Percentiles rank a stretch among this genome's conserved stretches.
Conservation (phyloP, 345 rosid species). For the Durio zibethinus region DNA sequence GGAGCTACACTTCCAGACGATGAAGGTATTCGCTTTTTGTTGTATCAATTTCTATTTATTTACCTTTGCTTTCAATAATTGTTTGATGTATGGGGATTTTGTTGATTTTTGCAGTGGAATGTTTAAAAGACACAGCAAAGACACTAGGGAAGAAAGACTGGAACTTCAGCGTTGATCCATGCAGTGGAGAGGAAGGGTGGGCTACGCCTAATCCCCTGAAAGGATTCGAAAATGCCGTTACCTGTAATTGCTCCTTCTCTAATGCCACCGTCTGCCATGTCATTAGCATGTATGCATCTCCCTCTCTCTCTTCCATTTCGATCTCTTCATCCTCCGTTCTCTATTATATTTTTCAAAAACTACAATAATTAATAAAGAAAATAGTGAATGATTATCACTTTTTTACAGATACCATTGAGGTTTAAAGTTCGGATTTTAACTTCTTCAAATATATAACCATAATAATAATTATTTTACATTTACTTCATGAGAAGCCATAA, state of each 20-base stretch:
- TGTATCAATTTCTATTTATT: neutral
- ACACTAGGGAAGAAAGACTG: slow-evolving; percentile 45
- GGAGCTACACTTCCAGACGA: slow-evolving; percentile 27
- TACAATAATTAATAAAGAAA: too few species aligned
- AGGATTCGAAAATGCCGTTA: slow-evolving; percentile 27
- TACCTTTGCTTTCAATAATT: neutral
- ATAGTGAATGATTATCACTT: too few species aligned
- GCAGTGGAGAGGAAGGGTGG: slow-evolving; percentile 44
- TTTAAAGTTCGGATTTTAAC: too few species aligned
- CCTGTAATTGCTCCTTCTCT: slow-evolving; percentile 40
- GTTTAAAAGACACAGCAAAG: slow-evolving; percentile 37
- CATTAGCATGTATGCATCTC: slow-evolving; percentile 8
- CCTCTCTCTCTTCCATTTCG: neutral
- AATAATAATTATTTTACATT: too few species aligned
- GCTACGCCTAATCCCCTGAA: neutral
- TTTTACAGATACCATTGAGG: too few species aligned
- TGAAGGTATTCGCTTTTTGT: slow-evolving; percentile 29
- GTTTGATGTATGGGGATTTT: neutral
- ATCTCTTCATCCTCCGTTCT: neutral
- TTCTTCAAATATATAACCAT: too few species aligned
- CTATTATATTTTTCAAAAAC: too few species aligned
- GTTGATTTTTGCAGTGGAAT: slow-evolving; percentile 34
- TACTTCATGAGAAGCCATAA: too few species aligned
- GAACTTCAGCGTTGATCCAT: slow-evolving; percentile 56
- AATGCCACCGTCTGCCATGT: slow-evolving; percentile 39